Percentiles rank a stretch among this genome's conserved stretches.
phyloP scores from a whole-genome alignment of 352 stramenopile species.

The Peronosclerospora sorghi region DNA sequence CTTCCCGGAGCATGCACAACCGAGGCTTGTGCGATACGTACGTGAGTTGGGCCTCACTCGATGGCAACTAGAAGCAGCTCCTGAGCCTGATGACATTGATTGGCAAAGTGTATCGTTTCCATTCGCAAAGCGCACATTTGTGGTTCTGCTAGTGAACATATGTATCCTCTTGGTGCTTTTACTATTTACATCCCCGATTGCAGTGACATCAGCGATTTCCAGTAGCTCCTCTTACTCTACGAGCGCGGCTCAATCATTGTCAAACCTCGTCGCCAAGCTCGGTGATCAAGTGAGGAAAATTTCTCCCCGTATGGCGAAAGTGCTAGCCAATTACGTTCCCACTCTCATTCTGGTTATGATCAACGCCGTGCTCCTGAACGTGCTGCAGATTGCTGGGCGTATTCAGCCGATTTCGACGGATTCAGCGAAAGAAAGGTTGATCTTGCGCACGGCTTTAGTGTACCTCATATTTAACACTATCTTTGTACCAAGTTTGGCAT shows the following conservation, averaged over 20 bases:
- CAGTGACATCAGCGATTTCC: slow-evolving; percentile 75
- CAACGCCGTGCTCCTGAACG: slow-evolving; percentile 78
- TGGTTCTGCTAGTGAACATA: slow-evolving; percentile 64
- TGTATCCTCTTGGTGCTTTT: slow-evolving; percentile 65
- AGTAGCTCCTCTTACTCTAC: slow-evolving; percentile 54
- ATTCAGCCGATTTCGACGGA: slow-evolving; percentile 80
- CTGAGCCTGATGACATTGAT: slow-evolving; percentile 77
- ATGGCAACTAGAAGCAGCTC: slow-evolving; percentile 64
- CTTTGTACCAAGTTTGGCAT: slow-evolving; percentile 75
- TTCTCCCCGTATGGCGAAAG: slow-evolving; percentile 72
- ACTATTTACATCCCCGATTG: slow-evolving; percentile 75
- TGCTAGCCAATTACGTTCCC: slow-evolving; percentile 68
- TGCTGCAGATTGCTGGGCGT: slow-evolving; percentile 63
- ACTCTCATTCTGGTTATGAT: slow-evolving; percentile 84
- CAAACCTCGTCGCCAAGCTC: slow-evolving; percentile 50
- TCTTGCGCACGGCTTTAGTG: slow-evolving; percentile 63
- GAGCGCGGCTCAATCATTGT: slow-evolving; percentile 47
- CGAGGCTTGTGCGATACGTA: slow-evolving; percentile 58
- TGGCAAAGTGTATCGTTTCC: slow-evolving; percentile 79
- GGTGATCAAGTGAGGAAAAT: slow-evolving; percentile 43
- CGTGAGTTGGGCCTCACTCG: slow-evolving; percentile 64
- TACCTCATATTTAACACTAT: slow-evolving; percentile 86
- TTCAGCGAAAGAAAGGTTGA: slow-evolving; percentile 75
- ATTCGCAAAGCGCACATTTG: slow-evolving; percentile 64
- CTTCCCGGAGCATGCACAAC: slow-evolving; percentile 51